These are phyloP conservation scores for Penicillium sumatraense DNA, from an alignment of 2,329 filamentous ascomycete species.

Conservation along the genomic window DNA sequence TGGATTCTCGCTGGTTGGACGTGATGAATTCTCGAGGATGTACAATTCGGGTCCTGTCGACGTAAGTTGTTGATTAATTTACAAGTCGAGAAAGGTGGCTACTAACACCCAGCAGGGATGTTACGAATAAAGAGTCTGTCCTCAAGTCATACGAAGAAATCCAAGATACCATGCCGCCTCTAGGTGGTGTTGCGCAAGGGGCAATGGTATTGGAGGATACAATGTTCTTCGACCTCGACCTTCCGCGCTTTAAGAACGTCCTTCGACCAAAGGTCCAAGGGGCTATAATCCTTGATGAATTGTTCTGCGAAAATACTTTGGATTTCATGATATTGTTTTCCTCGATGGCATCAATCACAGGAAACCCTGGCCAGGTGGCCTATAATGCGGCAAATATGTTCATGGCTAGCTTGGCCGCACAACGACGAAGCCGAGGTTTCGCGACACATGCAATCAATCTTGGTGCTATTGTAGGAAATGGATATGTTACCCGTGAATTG, in stretches of 20 bases:
- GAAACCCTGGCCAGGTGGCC: constrained; percentile 36
- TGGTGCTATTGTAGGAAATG: constrained; percentile 24
- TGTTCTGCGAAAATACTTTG: constrained; percentile 33
- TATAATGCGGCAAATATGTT: constrained; percentile 48
- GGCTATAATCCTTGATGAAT: constrained; percentile 23
- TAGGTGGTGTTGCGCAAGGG: constrained; percentile 45
- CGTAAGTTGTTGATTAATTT: background rate
- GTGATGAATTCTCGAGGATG: background rate
- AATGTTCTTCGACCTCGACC: constrained; percentile 35
- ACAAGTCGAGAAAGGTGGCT: background rate
- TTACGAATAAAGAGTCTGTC: background rate
- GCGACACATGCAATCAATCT: constrained; percentile 26
- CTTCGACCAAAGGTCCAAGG: constrained; percentile 39
- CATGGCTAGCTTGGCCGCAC: constrained; percentile 35
- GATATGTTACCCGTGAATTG: constrained; percentile 6
- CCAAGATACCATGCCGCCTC: constrained; percentile 34
- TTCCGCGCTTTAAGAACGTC: constrained; percentile 35
- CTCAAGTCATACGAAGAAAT: background rate
- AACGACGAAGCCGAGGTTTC: constrained; percentile 21
- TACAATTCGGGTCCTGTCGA: background rate
- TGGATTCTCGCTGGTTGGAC: background rate
- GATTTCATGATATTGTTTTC: constrained; percentile 53
- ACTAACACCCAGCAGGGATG: background rate
- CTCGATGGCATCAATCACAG: constrained; percentile 42
- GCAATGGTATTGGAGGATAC: constrained; percentile 35